phyloP scores from a whole-genome alignment of 1,284 basidiomycete genomes.

The Veloporphyrellus conicus region DNA sequence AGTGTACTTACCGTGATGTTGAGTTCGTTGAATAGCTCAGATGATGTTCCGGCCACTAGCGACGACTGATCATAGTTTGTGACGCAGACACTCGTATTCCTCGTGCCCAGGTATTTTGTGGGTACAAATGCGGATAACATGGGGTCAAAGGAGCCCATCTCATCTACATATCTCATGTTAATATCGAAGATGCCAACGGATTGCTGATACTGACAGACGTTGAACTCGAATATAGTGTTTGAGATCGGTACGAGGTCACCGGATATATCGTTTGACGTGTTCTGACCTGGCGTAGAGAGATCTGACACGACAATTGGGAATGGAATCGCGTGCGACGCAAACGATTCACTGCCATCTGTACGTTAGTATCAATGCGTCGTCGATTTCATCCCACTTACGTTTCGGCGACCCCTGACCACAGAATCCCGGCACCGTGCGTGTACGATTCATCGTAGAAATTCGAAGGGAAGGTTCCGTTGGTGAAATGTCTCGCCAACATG shows the following conservation, averaged over 20 bases:
- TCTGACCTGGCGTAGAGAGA: slow-evolving; percentile 25
- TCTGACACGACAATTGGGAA: slow-evolving; percentile 39
- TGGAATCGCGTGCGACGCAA: slow-evolving; percentile 32
- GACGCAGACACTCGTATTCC: slow-evolving; percentile 41
- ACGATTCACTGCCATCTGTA: slow-evolving; percentile 26
- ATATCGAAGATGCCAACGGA: background rate
- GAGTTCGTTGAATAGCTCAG: slow-evolving; percentile 38
- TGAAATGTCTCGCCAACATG: slow-evolving; percentile 38
- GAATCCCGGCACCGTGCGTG: slow-evolving; percentile 35
- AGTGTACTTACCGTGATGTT: slow-evolving; percentile 36
- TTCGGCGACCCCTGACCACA: slow-evolving; percentile 35
- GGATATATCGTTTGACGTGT: slow-evolving; percentile 21
- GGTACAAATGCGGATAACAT: slow-evolving; percentile 43
- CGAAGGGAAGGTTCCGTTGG: slow-evolving; percentile 35
- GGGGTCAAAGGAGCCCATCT: slow-evolving; percentile 46
- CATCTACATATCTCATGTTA: slow-evolving; percentile 30
- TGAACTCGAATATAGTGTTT: slow-evolving; percentile 44
- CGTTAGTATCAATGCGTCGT: too few species aligned
- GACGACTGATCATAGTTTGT: slow-evolving; percentile 48
- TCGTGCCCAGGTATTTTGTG: slow-evolving; percentile 42
- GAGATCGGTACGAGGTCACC: slow-evolving; percentile 33
- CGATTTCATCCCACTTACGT: too few species aligned
- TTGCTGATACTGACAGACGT: slow-evolving; percentile 36
- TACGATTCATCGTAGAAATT: slow-evolving; percentile 33
- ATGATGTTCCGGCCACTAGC: slow-evolving; percentile 41